Evolutionary conservation across 306 rosid genomes (phyloP).

Genomic region (Medicago ruthenica): DNA sequence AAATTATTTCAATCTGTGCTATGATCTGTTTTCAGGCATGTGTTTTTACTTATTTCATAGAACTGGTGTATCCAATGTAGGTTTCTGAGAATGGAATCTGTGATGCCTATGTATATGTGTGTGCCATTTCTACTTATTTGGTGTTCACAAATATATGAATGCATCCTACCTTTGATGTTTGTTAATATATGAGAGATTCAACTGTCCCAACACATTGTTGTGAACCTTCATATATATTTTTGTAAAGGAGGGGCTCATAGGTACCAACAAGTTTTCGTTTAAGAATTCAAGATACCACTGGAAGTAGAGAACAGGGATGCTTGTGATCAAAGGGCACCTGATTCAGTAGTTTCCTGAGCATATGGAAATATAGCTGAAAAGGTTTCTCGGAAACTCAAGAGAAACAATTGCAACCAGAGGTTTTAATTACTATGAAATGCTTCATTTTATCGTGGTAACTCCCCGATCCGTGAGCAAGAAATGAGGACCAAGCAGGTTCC

Average conservation of each 20-base stretch:
- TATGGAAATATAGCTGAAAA: slow-evolving; percentile 67
- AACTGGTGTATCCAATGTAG: too few relatives aligned
- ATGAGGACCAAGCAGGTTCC: slow-evolving; percentile 8
- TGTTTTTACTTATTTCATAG: too few relatives aligned
- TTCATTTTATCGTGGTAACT: neutral
- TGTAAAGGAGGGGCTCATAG: too few relatives aligned
- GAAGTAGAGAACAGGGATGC: slow-evolving; percentile 74
- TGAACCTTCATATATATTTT: too few relatives aligned
- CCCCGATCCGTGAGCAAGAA: neutral
- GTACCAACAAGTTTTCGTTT: slow-evolving; percentile 36
- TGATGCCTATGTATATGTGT: slow-evolving; percentile 18
- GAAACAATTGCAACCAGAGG: slow-evolving; percentile 60
- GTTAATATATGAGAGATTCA: slow-evolving; percentile 21
- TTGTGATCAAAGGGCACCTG: slow-evolving; percentile 79
- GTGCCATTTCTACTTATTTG: slow-evolving; percentile 10
- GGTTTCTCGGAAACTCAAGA: slow-evolving; percentile 65
- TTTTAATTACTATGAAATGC: slow-evolving; percentile 57
- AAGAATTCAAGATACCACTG: slow-evolving; percentile 71
- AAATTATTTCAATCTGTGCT: too few relatives aligned
- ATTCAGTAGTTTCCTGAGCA: slow-evolving; percentile 73
- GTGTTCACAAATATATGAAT: slow-evolving; percentile 5
- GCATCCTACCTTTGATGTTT: slow-evolving; percentile 1
- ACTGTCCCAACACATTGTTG: too few relatives aligned
- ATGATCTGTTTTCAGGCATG: too few relatives aligned
- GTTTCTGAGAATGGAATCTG: neutral